Percentiles rank a stretch among this genome's conserved stretches.
Conservation (phyloP, 2,329 filamentous ascomycete species). For the Ophiognomonia clavigignenti-juglandacearum region DNA sequence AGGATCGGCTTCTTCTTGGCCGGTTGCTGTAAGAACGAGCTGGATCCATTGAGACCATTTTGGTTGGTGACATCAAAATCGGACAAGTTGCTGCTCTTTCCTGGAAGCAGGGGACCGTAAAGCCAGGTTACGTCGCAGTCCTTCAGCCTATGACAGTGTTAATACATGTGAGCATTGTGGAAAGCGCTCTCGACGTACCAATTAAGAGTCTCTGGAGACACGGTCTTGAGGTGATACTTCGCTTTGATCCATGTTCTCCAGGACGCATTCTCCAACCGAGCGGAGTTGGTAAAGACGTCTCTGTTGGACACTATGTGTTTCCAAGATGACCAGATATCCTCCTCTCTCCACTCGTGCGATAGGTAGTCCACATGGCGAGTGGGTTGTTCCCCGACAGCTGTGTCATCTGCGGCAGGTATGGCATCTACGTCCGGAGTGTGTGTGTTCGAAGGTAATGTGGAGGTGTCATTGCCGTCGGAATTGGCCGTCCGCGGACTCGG, state of each 20-base stretch:
- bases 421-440: constrained; percentile 46
- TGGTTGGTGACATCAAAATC: constrained; percentile 29
- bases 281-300: constrained; percentile 73
- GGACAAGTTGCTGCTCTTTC: constrained; percentile 24
- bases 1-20: constrained; percentile 78
- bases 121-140: constrained; percentile 97
- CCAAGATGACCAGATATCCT: constrained; percentile 98
- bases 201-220: constrained; percentile 87
- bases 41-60: constrained; percentile 44
- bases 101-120: constrained; percentile 85
- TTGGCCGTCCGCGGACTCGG: constrained; percentile 45
- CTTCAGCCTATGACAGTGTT: constrained; percentile 64
- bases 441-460: constrained; percentile 48
- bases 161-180: neutral
- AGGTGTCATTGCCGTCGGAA: constrained; percentile 49
- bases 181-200: constrained; percentile 57
- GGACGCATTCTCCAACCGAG: constrained; percentile 86
- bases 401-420: constrained; percentile 70
- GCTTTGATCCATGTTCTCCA: constrained; percentile 97
- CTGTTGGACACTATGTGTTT: constrained; percentile 81
- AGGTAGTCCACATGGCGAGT: constrained; percentile 93
- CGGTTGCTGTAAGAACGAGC: constrained; percentile 60
- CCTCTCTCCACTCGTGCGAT: constrained; percentile 87
- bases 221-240: constrained; percentile 79
- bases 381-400: constrained; percentile 66